Percentiles rank a stretch among this genome's conserved stretches.
Evolutionary conservation across 2,329 filamentous ascomycete species (phyloP).

Genomic region (Diaporthe australafricana): DNA sequence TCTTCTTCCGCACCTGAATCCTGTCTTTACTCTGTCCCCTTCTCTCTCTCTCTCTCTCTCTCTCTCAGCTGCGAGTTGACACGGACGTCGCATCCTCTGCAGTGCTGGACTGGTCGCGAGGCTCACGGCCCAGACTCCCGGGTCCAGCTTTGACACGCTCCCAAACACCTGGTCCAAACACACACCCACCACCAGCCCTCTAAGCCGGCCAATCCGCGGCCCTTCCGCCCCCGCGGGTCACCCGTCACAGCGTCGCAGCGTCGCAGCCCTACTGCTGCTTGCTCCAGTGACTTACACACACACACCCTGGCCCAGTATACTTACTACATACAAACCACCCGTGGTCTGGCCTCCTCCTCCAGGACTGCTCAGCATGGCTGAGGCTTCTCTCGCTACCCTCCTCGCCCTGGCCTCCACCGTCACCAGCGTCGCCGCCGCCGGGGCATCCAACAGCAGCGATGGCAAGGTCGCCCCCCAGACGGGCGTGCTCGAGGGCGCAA

Average conservation of each 20-base stretch:
- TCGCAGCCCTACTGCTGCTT: not conserved
- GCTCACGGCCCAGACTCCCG: conserved; percentile 6
- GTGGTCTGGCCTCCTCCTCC: too few species aligned
- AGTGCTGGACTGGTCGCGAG: not conserved
- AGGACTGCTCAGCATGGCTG: not conserved
- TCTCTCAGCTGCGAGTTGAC: not conserved
- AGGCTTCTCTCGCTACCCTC: not conserved
- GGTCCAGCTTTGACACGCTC: conserved; percentile 19
- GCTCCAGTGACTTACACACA: not conserved
- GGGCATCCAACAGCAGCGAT: conserved; percentile 29
- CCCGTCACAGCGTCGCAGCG: not conserved
- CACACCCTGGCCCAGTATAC: too few species aligned
- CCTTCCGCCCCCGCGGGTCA: conserved; percentile 17
- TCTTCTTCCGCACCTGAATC: too few species aligned
- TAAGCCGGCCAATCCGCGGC: conserved; percentile 18
- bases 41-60: too few species aligned
- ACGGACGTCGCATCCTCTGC: not conserved
- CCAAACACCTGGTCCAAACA: not conserved
- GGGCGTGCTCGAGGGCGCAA: conserved; percentile 73
- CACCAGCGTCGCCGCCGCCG: conserved; percentile 46
- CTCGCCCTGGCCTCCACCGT: conserved; percentile 30
- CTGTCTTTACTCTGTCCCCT: too few species aligned
- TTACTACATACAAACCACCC: too few species aligned
- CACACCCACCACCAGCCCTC: too few species aligned
- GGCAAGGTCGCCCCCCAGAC: conserved; percentile 44